Evolutionary conservation across 495 filamentous ascomycete genomes (phyloP).

Genomic region (Bryoglossum gracile): DNA sequence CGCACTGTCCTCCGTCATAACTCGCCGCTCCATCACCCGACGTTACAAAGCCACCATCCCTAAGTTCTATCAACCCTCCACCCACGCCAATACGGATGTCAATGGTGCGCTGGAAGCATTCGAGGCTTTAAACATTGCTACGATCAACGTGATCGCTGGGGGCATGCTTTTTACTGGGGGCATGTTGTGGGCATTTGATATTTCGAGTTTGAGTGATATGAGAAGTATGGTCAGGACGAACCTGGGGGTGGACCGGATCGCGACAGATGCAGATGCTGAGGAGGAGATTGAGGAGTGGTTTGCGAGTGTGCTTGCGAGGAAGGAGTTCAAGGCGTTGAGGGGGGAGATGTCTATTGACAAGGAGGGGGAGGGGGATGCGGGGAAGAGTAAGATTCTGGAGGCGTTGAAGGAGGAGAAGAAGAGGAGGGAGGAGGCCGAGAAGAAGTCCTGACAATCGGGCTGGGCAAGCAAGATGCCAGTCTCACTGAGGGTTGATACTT

Average conservation of each 20-base stretch:
- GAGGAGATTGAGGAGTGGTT: slow-evolving; percentile 66
- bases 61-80: slow-evolving; percentile 59
- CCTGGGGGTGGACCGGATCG: slow-evolving; percentile 37
- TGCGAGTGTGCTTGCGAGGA: slow-evolving; percentile 51
- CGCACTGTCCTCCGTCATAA: slow-evolving; percentile 57
- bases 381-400: slow-evolving; percentile 16
- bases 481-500: too few relatives aligned
- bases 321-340: slow-evolving; percentile 31
- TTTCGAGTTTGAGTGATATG: slow-evolving; percentile 64
- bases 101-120: slow-evolving; percentile 48
- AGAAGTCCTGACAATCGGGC: slow-evolving; percentile 2
- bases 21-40: slow-evolving; percentile 55
- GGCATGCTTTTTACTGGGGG: slow-evolving; percentile 63
- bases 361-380: slow-evolving; percentile 16
- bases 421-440: not conserved
- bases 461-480: too few relatives aligned
- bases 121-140: slow-evolving; percentile 76
- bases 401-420: not conserved
- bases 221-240: slow-evolving; percentile 42
- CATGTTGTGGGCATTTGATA: slow-evolving; percentile 59
- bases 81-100: slow-evolving; percentile 30
- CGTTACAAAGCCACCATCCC: slow-evolving; percentile 49
- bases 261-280: slow-evolving; percentile 52
- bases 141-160: slow-evolving; percentile 66
- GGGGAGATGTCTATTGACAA: slow-evolving; percentile 26